phyloP scores from a whole-genome alignment of 164 flowering plant genomes.

The Kalanchoe fedtschenkoi region DNA sequence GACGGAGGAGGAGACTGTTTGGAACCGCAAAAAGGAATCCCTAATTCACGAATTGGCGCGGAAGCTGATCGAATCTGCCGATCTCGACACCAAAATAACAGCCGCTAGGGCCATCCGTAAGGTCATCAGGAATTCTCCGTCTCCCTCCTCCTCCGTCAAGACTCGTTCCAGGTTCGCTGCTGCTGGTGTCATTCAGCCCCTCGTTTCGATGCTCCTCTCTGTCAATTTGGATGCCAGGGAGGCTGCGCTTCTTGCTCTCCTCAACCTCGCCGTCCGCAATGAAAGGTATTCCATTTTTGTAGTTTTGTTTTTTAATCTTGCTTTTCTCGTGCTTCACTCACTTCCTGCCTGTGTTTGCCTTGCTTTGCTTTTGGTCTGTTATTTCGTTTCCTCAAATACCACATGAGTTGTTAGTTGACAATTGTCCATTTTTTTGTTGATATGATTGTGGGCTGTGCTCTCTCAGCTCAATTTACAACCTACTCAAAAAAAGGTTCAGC shows the following conservation, averaged over 20 bases:
- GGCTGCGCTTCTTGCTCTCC: conserved; percentile 61
- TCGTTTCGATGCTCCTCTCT: conserved; percentile 45
- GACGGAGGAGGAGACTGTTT: conserved; percentile 10
- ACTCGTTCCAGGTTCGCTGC: conserved; percentile 42
- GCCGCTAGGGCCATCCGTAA: conserved; percentile 61
- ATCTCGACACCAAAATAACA: conserved; percentile 35
- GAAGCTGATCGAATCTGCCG: conserved; percentile 29
- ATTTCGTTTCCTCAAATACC: too few species aligned
- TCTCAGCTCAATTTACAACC: too few species aligned
- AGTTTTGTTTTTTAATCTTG: neutral
- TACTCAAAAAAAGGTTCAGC: too few species aligned
- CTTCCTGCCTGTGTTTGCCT: too few species aligned
- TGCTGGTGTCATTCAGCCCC: conserved; percentile 56
- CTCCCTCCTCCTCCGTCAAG: conserved; percentile 12
- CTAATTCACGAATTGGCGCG: conserved; percentile 17
- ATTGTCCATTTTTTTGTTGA: too few species aligned
- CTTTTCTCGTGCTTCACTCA: too few species aligned
- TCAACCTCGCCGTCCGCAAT: conserved; percentile 67
- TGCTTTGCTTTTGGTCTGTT: too few species aligned
- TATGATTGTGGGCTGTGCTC: too few species aligned
- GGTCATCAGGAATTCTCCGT: conserved; percentile 35
- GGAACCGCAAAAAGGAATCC: conserved; percentile 18
- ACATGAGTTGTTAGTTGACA: too few species aligned
- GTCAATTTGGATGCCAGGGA: conserved; percentile 34
- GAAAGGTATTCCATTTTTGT: conserved; percentile 32